phyloP scores from a whole-genome alignment of 257 asterid genomes.

The Petrea volubilis region DNA sequence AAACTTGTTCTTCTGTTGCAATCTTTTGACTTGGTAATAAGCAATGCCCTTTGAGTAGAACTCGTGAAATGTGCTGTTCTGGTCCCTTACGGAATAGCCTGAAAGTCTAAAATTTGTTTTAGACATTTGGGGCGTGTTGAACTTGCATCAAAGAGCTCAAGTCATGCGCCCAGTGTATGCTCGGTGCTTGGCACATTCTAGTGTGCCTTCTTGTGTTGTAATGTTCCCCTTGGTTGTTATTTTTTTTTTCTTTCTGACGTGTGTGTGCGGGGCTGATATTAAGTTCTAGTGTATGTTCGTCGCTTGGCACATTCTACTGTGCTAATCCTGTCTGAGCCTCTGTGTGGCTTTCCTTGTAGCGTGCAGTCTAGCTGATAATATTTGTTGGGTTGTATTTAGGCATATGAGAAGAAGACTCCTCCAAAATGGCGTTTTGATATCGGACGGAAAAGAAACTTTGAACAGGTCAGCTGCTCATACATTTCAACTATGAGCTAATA shows the following conservation, averaged over 20 bases:
- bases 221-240: too few relatives aligned
- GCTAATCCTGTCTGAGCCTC: background rate
- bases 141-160: background rate
- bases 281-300: too few relatives aligned
- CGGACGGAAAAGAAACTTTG: constrained; percentile 59
- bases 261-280: too few relatives aligned
- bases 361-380: constrained; percentile 1
- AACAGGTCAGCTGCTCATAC: constrained; percentile 28
- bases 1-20: background rate
- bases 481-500: background rate
- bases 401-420: constrained; percentile 55
- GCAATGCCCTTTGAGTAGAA: background rate
- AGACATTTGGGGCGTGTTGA: background rate
- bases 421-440: constrained; percentile 64
- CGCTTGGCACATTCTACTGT: background rate
- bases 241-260: background rate
- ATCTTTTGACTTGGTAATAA: background rate
- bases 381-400: constrained; percentile 32
- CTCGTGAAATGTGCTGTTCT: background rate
- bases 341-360: background rate
- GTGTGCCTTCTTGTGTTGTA: background rate
- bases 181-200: background rate
- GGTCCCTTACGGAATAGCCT: background rate
- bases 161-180: background rate
- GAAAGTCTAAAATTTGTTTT: background rate